These are phyloP conservation scores for Candolleomyces aberdarensis DNA, from an alignment of 768 basidiomycete genomes.

Conservation along the genomic window DNA sequence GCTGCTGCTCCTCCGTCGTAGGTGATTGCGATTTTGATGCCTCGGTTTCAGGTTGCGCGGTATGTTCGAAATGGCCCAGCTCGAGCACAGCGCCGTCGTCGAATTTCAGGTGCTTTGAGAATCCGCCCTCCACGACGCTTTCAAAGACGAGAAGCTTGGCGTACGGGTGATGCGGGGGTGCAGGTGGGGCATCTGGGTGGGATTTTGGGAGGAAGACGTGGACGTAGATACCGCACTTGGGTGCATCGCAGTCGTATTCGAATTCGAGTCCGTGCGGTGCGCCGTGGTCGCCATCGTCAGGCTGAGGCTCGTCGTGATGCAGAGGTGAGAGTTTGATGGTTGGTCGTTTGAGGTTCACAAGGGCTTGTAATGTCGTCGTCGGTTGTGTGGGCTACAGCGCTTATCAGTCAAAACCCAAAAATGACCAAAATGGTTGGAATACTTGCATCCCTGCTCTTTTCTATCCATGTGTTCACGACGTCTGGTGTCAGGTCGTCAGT, in stretches of 20 bases:
- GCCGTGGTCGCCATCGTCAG: slow-evolving; percentile 40
- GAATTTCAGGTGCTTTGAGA: slow-evolving; percentile 67
- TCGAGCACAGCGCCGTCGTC: slow-evolving; percentile 81
- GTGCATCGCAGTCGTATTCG: slow-evolving; percentile 88
- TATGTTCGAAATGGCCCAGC: slow-evolving; percentile 67
- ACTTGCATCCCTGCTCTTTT: slow-evolving; percentile 81
- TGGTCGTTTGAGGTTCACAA: slow-evolving; percentile 92
- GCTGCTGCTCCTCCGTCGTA: slow-evolving; percentile 9
- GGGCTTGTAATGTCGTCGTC: slow-evolving; percentile 90
- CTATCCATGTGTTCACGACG: slow-evolving; percentile 79
- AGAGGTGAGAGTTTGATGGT: slow-evolving; percentile 76
- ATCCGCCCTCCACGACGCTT: slow-evolving; percentile 75
- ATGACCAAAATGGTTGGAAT: slow-evolving; percentile 4
- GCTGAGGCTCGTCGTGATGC: slow-evolving; percentile 39
- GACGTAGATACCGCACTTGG: slow-evolving; percentile 78
- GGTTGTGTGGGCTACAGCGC: slow-evolving; percentile 65
- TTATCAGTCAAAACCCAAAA: neutral
- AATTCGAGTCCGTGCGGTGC: slow-evolving; percentile 84
- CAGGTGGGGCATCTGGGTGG: slow-evolving; percentile 50
- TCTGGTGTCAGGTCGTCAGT: slow-evolving; percentile 79
- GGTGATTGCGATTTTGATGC: slow-evolving; percentile 15
- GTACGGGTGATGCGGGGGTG: slow-evolving; percentile 30
- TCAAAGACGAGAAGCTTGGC: slow-evolving; percentile 59
- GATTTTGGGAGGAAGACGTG: slow-evolving; percentile 68
- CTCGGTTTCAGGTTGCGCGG: slow-evolving; percentile 13